Conservation (phyloP, 768 basidiomycete genomes). For the Pleurotus djamor region DNA sequence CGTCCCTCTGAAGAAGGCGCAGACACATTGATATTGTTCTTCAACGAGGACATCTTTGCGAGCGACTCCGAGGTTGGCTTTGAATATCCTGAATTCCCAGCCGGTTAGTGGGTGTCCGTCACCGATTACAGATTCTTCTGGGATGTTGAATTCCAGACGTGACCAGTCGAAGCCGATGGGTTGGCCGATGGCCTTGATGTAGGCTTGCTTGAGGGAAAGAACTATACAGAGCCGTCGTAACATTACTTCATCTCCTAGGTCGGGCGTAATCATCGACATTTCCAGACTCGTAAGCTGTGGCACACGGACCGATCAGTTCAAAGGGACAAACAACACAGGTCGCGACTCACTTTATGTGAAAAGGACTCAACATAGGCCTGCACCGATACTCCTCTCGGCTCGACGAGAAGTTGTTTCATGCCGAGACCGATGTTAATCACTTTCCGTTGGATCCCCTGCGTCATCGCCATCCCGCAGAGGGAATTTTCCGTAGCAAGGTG, state of each 20-base stretch:
- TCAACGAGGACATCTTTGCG: constrained; percentile 52
- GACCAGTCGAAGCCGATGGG: constrained; percentile 79
- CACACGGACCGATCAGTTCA: constrained; percentile 1
- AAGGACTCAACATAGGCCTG: constrained; percentile 69
- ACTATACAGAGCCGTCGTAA: constrained; percentile 77
- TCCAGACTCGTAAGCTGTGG: constrained; percentile 38
- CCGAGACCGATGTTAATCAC: constrained; percentile 85
- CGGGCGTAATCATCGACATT: constrained; percentile 46
- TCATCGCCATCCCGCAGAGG: constrained; percentile 83
- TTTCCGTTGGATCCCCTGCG: constrained; percentile 70
- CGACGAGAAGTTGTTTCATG: constrained; percentile 63
- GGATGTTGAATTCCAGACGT: constrained; percentile 80
- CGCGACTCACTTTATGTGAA: constrained; percentile 63
- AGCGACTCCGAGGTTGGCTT: constrained; percentile 67
- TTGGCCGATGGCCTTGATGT: constrained; percentile 83
- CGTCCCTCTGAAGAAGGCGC: constrained; percentile 73
- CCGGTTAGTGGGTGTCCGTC: constrained; percentile 71
- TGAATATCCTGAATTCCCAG: constrained; percentile 88
- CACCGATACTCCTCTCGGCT: constrained; percentile 58
- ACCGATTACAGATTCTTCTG: constrained; percentile 52
- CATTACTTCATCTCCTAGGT: constrained; percentile 57
- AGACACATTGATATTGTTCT: constrained; percentile 75
- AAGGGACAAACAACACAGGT: neutral
- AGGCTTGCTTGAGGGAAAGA: constrained; percentile 77
- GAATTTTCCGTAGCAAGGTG: constrained; percentile 68